A percentile compares a stretch with the other conserved stretches of the same genome.
phyloP scores from a whole-genome alignment of 768 basidiomycete species.

The Boletus reticuloceps region DNA sequence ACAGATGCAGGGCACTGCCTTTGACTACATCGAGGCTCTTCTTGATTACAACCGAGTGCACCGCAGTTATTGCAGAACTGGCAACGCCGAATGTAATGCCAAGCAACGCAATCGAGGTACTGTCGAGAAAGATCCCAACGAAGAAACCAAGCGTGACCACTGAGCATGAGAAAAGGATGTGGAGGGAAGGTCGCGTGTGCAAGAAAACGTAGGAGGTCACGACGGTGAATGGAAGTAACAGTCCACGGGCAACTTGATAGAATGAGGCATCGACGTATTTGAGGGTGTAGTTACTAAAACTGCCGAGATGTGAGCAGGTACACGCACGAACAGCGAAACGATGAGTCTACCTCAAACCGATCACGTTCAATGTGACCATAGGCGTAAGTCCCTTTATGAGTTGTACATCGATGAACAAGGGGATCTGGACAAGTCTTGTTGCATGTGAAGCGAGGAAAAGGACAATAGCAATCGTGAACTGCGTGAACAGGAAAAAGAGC shows the following conservation, averaged over 20 bases:
- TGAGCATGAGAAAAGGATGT: constrained; percentile 70
- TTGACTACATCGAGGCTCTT: constrained; percentile 74
- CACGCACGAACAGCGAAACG: background rate
- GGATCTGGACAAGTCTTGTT: constrained; percentile 63
- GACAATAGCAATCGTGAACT: constrained; percentile 75
- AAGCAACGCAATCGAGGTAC: constrained; percentile 50
- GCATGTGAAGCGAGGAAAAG: constrained; percentile 67
- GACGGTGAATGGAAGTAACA: constrained; percentile 93
- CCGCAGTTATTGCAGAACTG: constrained; percentile 82
- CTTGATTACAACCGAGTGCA: constrained; percentile 95
- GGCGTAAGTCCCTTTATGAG: constrained; percentile 72
- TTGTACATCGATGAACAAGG: constrained; percentile 59
- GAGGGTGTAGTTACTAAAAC: constrained; percentile 86
- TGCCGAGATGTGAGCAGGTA: constrained; percentile 28
- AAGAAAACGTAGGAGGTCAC: constrained; percentile 80
- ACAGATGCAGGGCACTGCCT: constrained; percentile 80
- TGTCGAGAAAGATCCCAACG: constrained; percentile 80
- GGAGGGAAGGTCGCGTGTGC: constrained; percentile 68
- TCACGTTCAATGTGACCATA: constrained; percentile 72
- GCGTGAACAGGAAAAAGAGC: constrained; percentile 82
- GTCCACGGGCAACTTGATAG: constrained; percentile 92
- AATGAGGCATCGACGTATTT: constrained; percentile 95
- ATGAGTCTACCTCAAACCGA: constrained; percentile 69
- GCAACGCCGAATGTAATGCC: constrained; percentile 82
- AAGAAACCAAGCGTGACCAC: constrained; percentile 93